Base-by-base conservation (phyloP, 2,329 filamentous ascomycete genomes). In the Cadophora malorum region DNA sequence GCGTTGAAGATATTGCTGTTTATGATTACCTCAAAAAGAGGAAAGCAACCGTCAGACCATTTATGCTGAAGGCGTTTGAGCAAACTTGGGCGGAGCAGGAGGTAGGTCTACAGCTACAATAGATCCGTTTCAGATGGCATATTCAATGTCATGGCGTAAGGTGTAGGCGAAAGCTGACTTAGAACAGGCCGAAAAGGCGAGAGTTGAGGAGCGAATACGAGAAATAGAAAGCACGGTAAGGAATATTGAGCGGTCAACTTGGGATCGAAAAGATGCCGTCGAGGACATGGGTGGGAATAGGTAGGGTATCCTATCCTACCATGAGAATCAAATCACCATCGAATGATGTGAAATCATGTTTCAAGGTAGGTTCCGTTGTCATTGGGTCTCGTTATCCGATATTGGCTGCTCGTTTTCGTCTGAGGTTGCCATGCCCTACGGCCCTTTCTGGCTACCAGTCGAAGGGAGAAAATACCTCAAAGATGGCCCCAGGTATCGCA, bases 1-100 rank as follows among this genome's bases (percentile, higher is more conserved):
- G 91, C 66, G 83, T 88, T 33, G 94, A 97, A 79, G 91, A 95
- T 72, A 88, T 93, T 67, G 90, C 92, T 10, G 83, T 93, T 0
- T 96, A 96, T 79, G 91, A 97, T 80, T 93, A 93, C 78, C 80
- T 78, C 35, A 77, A 79, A 31, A 85, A 80, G 10, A 83, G 81
- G 76, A 92, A 90, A 79, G 83, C 83, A 1, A 75, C 81, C 2
- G 78, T 93, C 56, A 83, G 83, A 60, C 79, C 82, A 0, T 93
- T 90, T 73, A 88, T 92, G 81, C 76, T 88, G 55, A 81, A 86
- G 8, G 84, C 86, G 58, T 88, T 93, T 73, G 79, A 80, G 64
- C 79, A 84, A 59, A 88, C 86, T 16, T 91, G 86, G 81, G 78
- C 81, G 53, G 77, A 86, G 72, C 91, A 94, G 77, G 85, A 91